Evolutionary conservation across 495 filamentous ascomycete species (phyloP), one percentile per base, ranked within the genome.

Genomic region (Aspergillus hancockii): DNA sequence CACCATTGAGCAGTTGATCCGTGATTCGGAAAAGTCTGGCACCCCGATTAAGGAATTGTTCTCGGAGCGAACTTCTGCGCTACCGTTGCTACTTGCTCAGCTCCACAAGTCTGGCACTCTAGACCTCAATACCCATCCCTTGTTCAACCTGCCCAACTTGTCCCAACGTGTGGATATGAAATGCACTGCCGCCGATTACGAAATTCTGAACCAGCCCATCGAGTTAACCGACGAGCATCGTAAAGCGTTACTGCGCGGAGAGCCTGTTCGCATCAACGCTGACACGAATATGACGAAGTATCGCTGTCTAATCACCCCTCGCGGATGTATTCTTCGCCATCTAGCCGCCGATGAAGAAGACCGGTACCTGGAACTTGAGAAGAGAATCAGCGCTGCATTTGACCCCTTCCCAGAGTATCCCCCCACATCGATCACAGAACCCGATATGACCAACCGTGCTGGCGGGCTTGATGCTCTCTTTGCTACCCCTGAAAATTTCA

Each of bases 291-390:
- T 72, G 21, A 68, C 77, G 23, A 77, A 83, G 45, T 68, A 80
- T 31, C 69, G 74, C n/a, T 75, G 71, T 30, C 74, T 94, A 49
- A 85, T 94, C 52, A 92, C 90, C 1, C 90, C 92, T 4, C 86
- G 88, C 57, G 91, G 92, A 4, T 85, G 87, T 55, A 88, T 89
- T 54, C 79, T 97, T 28, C 85, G 85, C 38, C 90, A 91, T 60
- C 76, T 98, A 21, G 88, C 82, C 12, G 67, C 79, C 14, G 88
- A 90, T 30, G 90, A 95, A 66, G 91, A 96, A 60, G 80, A 88
- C 22, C 83, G 87, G 9, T 93, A 90, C 58, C 74, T 97, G 14
- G 79, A 84, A 53, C 79, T 96, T 0, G 90, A 96, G 71, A 79
- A 83, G 58, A 79, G 73, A 51, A 74, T 89, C 49, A 74, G 79